Evolutionary conservation across 768 basidiomycete genomes (phyloP), one percentile per base, ranked within the genome.

Genomic region (Stropharia rugosoannulata): DNA sequence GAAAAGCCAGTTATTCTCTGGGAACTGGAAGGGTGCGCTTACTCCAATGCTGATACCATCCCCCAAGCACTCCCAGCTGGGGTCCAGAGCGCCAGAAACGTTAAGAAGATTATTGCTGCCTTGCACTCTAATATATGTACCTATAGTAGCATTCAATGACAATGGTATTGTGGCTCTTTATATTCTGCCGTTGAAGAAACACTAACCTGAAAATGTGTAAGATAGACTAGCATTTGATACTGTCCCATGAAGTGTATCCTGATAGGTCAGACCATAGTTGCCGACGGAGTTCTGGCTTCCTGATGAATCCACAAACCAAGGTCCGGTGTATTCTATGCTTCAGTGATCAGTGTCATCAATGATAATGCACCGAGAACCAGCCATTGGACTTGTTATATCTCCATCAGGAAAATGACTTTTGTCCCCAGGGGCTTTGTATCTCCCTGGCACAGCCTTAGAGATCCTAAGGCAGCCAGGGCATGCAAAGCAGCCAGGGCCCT

Each of bases 281-380:
- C 73, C 73, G 15, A 64, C 16, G 0, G 46, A 36, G 43, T 72
- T 68, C 36, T 67, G 62, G 36, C 60, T 67, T 3, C 67, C 66
- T 19, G 59, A 43, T 22, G 56, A 55, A 50, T 68, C 68, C n/a
- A 41, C 46, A 43, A 68, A 70, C 73, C 75, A 75, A 47, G 47
- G 5, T 2, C 72, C 64, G 2, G 49, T 59, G 43, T 75, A 75
- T 5, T 56, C 59, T 46, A 75, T 73, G 27, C 52, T 50, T 0
- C n/a, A n/a, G n/a, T 57, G 50, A 56, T 72, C 66, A 3, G 66
- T 65, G 51, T 76, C 75, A 57, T 76, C 73, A 1, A 75, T 63
- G 15, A 74, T 59, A 22, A 71, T 64, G 62, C 64, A 67, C 44
- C n/a, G n/a, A n/a, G n/a, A n/a, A n/a, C n/a, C n/a, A n/a, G n/a